Evolutionary conservation across 495 filamentous ascomycete species (phyloP), one percentile per base, ranked within the genome.

Genomic region (Staphylotrichum longicolle): DNA sequence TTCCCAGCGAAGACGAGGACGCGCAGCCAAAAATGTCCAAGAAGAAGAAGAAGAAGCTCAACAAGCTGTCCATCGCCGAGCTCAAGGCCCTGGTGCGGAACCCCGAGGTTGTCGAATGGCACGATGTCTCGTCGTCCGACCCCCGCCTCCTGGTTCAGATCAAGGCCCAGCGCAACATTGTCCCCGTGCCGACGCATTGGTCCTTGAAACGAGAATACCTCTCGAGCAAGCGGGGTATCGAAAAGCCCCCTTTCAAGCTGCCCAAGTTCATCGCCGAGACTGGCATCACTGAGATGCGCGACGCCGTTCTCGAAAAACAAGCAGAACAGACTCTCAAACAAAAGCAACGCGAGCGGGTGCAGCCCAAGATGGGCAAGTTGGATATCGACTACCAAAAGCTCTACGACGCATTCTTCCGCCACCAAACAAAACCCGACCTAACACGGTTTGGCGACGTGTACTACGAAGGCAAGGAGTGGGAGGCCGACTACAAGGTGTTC

Each of bases 301-400:
- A 98, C 70, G 93, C 94, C 6, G 91, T 94, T 7, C 75, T 97
- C 44, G 94, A 98, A 72, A 97, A 98, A 71, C 93, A 97, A 72
- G 91, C 91, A 37, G 86, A 93, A 67, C 89, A 92, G 54, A 85
- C 84, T 12, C 78, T 98, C 63, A 97, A 97, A 72, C 91, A 96
- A 71, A 97, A 96, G 70, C 93, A 96, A 77, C 82, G 94, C 45
- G 94, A 98, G 71, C 83, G 94, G 57, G 94, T 98, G 9, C 88
- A 91, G 63, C 91, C 91, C 0, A 98, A 98, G 75, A 95, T 96
- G 88, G 94, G 94, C 62, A 95, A 93, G 68, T 79, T 98, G 53
- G 94, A 98, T 67, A 96, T 98, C 61, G 95, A 98, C 74, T 98
- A 98, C 72, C 91, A 96, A 70, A 96, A 94, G 71, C 84, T 98